Percentiles rank a stretch among this genome's conserved stretches.
Conservation (phyloP, 2,329 filamentous ascomycete species). For the Diaporthe caulivora region DNA sequence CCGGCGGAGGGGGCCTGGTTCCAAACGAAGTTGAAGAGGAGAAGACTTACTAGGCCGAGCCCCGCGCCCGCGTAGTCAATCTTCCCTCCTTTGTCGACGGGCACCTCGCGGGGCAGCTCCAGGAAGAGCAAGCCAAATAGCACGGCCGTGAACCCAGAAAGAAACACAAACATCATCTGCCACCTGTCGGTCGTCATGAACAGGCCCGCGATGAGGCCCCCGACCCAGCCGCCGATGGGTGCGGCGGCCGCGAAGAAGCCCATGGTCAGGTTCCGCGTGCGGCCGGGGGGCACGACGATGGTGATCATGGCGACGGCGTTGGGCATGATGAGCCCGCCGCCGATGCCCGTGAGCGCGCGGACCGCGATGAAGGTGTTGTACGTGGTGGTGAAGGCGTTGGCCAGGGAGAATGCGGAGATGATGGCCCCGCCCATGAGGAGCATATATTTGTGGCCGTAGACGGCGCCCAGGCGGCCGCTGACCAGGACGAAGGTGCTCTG, state of each 20-base stretch:
- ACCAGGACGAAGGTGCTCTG: slow-evolving; percentile 66
- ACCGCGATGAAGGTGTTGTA: slow-evolving; percentile 57
- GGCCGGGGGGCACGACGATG: slow-evolving; percentile 60
- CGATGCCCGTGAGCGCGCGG: slow-evolving; percentile 62
- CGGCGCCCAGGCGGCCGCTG: slow-evolving; percentile 63
- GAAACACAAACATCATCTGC: slow-evolving; percentile 56
- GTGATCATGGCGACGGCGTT: slow-evolving; percentile 64
- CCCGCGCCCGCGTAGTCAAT: slow-evolving; percentile 56
- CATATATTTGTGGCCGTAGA: slow-evolving; percentile 64
- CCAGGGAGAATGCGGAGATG: slow-evolving; percentile 57
- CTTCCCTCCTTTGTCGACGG: slow-evolving; percentile 51
- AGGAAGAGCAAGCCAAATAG: slow-evolving; percentile 39
- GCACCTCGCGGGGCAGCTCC: slow-evolving; percentile 45
- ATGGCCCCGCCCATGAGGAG: slow-evolving; percentile 57
- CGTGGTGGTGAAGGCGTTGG: slow-evolving; percentile 57
- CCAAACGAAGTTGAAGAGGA: slow-evolving; percentile 64
- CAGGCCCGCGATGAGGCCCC: slow-evolving; percentile 54
- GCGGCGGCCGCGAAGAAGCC: slow-evolving; percentile 61
- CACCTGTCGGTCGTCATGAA: slow-evolving; percentile 52
- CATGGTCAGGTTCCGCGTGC: slow-evolving; percentile 57
- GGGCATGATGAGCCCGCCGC: slow-evolving; percentile 64
- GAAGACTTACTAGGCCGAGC: slow-evolving; percentile 54
- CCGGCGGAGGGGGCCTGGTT: slow-evolving; percentile 62
- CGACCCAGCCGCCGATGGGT: slow-evolving; percentile 59
- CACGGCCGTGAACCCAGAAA: slow-evolving; percentile 45